Evolutionary conservation across 2,329 filamentous ascomycete genomes (phyloP).

Genomic region (Hymenotorrendiella dingleyae): DNA sequence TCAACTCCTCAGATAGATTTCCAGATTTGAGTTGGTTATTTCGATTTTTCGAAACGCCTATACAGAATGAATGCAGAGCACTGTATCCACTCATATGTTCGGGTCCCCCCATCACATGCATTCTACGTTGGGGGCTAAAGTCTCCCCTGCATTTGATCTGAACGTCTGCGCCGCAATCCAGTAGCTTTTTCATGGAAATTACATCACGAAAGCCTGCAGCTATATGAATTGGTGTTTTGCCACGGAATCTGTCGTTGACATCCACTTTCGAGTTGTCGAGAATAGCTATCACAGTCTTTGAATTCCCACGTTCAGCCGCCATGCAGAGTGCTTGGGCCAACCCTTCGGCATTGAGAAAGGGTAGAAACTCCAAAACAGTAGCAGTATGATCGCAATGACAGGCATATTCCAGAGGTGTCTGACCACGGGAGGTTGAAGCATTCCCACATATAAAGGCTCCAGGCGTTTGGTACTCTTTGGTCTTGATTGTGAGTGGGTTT

Average conservation of each 20-base stretch:
- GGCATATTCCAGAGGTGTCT: constrained; percentile 31
- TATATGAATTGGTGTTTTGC: constrained; percentile 23
- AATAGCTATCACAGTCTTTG: neutral
- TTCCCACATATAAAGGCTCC: constrained; percentile 9
- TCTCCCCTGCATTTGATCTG: neutral
- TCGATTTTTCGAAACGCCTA: too few relatives aligned
- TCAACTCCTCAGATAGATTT: neutral
- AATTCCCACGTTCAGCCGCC: neutral
- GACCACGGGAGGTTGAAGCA: constrained; percentile 9
- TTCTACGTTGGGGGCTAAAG: neutral
- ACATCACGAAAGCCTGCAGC: constrained; percentile 3
- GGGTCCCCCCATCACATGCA: too few relatives aligned
- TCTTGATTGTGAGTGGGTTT: constrained; percentile 29
- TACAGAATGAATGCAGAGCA: too few relatives aligned
- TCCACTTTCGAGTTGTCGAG: neutral
- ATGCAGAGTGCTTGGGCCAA: constrained; percentile 7
- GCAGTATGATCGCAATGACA: constrained; percentile 27
- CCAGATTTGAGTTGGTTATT: too few relatives aligned
- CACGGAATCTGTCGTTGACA: neutral
- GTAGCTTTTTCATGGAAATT: neutral
- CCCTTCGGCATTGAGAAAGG: constrained; percentile 20
- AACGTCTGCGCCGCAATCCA: constrained; percentile 5
- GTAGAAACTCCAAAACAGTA: constrained; percentile 2
- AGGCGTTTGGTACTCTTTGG: constrained; percentile 9
- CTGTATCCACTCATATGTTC: too few relatives aligned